phyloP scores from a whole-genome alignment of 2,329 filamentous ascomycete genomes.

The Colletotrichum filicis region DNA sequence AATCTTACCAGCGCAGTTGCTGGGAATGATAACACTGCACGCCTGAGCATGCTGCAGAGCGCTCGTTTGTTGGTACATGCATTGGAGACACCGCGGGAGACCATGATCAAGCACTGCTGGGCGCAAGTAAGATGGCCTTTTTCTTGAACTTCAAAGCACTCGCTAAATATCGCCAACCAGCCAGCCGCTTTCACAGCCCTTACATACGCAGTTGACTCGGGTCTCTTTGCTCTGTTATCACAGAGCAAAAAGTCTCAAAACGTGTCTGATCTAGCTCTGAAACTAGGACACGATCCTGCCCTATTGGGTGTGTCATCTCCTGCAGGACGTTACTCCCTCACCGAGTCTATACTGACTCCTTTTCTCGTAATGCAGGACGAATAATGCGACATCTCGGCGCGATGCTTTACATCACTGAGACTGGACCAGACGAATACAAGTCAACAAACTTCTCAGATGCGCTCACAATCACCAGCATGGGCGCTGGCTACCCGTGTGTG shows the following conservation, averaged over 20 bases:
- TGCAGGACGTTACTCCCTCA: too few relatives aligned
- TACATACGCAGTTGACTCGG: conserved; percentile 46
- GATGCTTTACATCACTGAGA: conserved; percentile 52
- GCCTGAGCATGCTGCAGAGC: conserved; percentile 11
- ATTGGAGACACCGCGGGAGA: conserved; percentile 44
- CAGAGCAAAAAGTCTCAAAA: conserved; percentile 34
- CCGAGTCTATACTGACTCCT: not conserved
- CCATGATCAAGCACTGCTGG: conserved; percentile 45
- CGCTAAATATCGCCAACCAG: conserved; percentile 36
- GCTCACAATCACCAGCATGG: conserved; percentile 47
- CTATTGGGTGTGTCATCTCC: not conserved
- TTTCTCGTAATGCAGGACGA: conserved; percentile 34
- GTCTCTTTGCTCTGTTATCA: conserved; percentile 47
- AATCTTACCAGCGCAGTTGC: not conserved
- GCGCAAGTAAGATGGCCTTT: conserved; percentile 38
- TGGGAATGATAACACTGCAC: not conserved
- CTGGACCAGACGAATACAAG: conserved; percentile 47
- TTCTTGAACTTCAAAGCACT: conserved; percentile 39
- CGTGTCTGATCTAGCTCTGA: not conserved
- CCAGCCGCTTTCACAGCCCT: conserved; percentile 40
- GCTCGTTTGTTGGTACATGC: conserved; percentile 11
- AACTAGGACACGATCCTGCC: conserved; percentile 4
- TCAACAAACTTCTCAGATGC: conserved; percentile 50
- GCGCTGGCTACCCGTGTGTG: conserved; percentile 46
- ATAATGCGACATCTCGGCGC: conserved; percentile 50